These are phyloP conservation scores for Immersiporthe knoxdaviesiana DNA, from an alignment of 2,329 filamentous ascomycete species.

Conservation along the genomic window DNA sequence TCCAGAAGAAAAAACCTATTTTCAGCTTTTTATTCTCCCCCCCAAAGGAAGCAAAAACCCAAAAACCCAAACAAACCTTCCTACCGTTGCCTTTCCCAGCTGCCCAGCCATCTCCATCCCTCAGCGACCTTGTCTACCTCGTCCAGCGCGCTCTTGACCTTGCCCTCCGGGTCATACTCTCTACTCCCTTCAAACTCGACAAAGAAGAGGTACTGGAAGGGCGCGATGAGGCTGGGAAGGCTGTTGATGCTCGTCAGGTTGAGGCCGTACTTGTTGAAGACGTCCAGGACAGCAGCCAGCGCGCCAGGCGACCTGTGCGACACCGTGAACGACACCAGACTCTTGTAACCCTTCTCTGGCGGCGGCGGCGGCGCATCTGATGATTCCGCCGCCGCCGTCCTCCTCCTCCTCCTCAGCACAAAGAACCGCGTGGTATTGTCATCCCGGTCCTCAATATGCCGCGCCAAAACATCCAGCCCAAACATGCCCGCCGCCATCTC, in stretches of 20 bases:
- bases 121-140: slow-evolving; percentile 62
- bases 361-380: no score
- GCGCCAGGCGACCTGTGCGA: slow-evolving; percentile 79
- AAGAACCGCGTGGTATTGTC: slow-evolving; percentile 84
- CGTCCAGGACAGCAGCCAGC: slow-evolving; percentile 76
- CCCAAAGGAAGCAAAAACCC: no score
- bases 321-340: slow-evolving; percentile 81
- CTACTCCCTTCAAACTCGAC: slow-evolving; percentile 79
- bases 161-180: slow-evolving; percentile 54
- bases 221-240: slow-evolving; percentile 71
- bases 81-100: slow-evolving; percentile 56
- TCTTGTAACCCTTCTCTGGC: slow-evolving; percentile 57
- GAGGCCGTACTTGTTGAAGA: slow-evolving; percentile 72
- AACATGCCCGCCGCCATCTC: slow-evolving; percentile 71
- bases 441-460: slow-evolving; percentile 70
- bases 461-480: slow-evolving; percentile 69
- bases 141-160: slow-evolving; percentile 63
- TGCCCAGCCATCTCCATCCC: slow-evolving; percentile 70
- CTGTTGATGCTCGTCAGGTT: slow-evolving; percentile 93
- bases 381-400: background rate
- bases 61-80: no score
- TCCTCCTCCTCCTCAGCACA: slow-evolving; percentile 54
- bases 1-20: background rate
- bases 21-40: background rate
- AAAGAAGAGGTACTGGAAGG: slow-evolving; percentile 95